Percentiles rank a stretch among this genome's conserved stretches.
Evolutionary conservation across 345 rosid species (phyloP).

Genomic region (Linum trigynum): DNA sequence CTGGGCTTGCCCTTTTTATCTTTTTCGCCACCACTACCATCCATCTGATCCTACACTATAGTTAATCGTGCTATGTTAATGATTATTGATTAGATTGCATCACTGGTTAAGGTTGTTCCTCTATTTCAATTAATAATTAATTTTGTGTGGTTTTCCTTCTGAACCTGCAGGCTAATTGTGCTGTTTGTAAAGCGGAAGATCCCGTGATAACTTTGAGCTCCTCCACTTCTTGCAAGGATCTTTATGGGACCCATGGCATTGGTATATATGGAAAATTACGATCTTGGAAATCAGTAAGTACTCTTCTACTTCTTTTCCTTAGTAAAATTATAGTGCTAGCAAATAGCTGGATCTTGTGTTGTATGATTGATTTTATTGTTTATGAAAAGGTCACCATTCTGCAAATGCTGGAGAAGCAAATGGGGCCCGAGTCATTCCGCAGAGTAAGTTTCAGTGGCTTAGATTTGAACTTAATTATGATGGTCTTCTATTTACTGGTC

Average conservation of each 20-base stretch:
- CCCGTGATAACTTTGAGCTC: constrained; percentile 73
- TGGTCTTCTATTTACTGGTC: background rate
- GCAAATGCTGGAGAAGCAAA: constrained; percentile 98
- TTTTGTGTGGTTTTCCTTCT: background rate
- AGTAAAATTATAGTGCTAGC: background rate
- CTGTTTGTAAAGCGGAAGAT: constrained; percentile 91
- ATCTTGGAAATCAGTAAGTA: constrained; percentile 92
- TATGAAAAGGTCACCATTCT: constrained; percentile 69
- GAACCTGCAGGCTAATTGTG: constrained; percentile 70
- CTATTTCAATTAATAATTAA: no score
- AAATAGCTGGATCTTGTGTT: background rate
- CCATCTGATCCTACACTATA: no score
- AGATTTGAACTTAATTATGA: background rate
- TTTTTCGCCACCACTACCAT: no score
- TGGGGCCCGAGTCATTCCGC: constrained; percentile 94
- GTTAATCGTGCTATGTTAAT: no score
- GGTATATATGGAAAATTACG: constrained; percentile 87
- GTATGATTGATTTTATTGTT: constrained; percentile 12
- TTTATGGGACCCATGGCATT: constrained; percentile 74
- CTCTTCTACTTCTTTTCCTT: constrained; percentile 10
- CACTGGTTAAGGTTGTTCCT: background rate
- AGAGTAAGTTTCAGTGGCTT: constrained; percentile 43
- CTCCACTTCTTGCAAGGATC: constrained; percentile 75
- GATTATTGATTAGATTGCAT: no score
- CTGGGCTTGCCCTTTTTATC: no score